Conservation (phyloP, 164 flowering plant species). For the Akebia trifoliata region DNA sequence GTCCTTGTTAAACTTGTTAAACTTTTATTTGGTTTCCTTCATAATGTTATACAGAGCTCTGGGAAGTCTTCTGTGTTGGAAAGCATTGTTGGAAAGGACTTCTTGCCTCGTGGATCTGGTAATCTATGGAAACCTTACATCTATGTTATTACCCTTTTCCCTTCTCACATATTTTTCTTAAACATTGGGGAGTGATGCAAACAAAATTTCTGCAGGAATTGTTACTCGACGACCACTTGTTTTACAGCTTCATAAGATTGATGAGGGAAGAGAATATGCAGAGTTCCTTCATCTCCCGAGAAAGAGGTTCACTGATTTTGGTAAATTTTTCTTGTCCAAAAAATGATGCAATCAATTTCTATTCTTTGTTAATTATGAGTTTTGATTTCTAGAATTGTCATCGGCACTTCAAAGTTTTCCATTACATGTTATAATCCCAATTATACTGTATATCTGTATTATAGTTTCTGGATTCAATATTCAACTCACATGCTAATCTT, state of each 20-base stretch:
- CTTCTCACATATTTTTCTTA: background rate
- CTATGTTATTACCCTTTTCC: background rate
- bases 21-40: background rate
- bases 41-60: conserved; percentile 52
- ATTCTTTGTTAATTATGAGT: background rate
- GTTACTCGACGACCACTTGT: conserved; percentile 93
- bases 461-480: too few species aligned
- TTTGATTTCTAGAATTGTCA: background rate
- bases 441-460: too few species aligned
- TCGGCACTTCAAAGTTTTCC: too few species aligned
- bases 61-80: conserved; percentile 91
- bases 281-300: conserved; percentile 87
- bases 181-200: background rate
- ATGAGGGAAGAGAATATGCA: conserved; percentile 84
- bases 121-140: background rate
- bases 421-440: too few species aligned
- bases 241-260: conserved; percentile 80
- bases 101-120: conserved; percentile 28
- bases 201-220: conserved; percentile 50
- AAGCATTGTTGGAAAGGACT: conserved; percentile 24
- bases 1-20: background rate
- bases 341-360: background rate
- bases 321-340: conserved; percentile 29
- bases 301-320: conserved; percentile 79
- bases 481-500: too few species aligned